phyloP scores from a whole-genome alignment of 495 filamentous ascomycete species.

The Neurospora cerealis region DNA sequence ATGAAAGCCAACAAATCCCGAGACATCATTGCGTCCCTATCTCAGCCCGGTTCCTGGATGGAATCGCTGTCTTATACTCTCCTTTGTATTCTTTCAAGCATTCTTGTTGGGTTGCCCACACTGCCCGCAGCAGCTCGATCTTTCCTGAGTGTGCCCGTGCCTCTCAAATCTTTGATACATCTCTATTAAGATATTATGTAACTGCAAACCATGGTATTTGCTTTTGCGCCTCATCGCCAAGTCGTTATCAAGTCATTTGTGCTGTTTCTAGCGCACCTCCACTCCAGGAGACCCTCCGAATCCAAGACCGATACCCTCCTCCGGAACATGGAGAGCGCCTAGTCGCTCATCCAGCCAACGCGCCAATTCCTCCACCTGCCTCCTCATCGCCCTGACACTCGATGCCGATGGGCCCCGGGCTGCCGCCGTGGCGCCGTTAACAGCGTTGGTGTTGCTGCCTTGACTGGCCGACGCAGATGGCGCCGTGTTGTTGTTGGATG shows the following conservation, averaged over 20 bases:
- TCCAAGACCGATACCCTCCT: conserved; percentile 29
- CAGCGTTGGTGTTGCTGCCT: conserved; percentile 3
- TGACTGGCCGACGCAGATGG: conserved; percentile 18
- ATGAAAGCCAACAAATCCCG: neutral
- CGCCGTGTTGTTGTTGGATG: neutral
- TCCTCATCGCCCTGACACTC: conserved; percentile 27
- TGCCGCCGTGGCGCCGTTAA: conserved; percentile 1
- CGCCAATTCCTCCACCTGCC: conserved; percentile 39
- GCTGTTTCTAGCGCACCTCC: neutral
- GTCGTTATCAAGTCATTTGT: neutral
- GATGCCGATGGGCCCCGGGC: conserved; percentile 17
- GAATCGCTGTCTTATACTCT: neutral
- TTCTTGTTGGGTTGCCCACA: neutral
- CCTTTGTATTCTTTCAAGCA: neutral
- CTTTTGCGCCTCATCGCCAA: neutral
- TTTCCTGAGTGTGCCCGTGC: neutral
- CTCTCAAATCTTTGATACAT: neutral
- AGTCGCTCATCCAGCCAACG: conserved; percentile 35
- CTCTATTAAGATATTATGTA: neutral
- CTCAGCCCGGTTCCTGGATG: neutral
- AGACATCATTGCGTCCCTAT: neutral
- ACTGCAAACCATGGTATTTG: neutral
- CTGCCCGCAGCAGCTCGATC: neutral
- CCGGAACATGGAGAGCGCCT: conserved; percentile 29
- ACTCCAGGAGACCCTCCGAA: neutral